Base-by-base conservation (phyloP, 805 yeast genomes). In the Metschnikowia matae region DNA sequence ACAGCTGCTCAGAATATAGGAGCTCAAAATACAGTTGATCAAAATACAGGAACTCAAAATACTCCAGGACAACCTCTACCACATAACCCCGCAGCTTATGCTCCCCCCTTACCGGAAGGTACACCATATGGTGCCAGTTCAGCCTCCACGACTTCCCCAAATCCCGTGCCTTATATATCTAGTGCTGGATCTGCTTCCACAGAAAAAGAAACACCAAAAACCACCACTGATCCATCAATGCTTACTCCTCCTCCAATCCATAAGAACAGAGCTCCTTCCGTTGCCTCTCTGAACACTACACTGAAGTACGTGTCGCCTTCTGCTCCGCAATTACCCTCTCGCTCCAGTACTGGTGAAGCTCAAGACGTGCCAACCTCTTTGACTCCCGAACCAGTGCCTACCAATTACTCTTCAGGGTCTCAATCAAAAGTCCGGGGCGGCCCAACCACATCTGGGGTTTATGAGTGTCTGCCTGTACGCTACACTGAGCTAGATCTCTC, bases 181-280 rank as follows among this genome's bases (percentile, higher is more conserved):
- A n/a, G 20, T 42, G 6, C 29, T 18, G 29, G 6, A 6, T 18
- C 38, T 8, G 15, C 18, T 3, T 4, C 20, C 7, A n/a, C 37
- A 10, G 45, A 26, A 26, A 26, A 26, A 26, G 29, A 26, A 26
- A 26, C 29, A 15, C 37, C 45, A 21, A 41, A 41, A 26, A 69
- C 68, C 8, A 57, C 66, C 4, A 71, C 72, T 1, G 77, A 73
- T 48, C 67, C 73, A 2, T 56, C 64, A 6, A 53, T 63, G 35
- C 70, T 74, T 56, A 69, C 75, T 0, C 75, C 78, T 5, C 78
- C 78, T 3, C 77, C 77, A 2, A 53, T 70, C 8, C 77, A 66
- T 49, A 65, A 54, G 50, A 64, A 46, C 13, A 37, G 49, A 21
- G 52, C 51, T 15, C 33, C 32, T 10, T 21, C 43, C 3, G 48